phyloP scores from a whole-genome alignment of 805 yeast species.

The Candida suzukii region DNA sequence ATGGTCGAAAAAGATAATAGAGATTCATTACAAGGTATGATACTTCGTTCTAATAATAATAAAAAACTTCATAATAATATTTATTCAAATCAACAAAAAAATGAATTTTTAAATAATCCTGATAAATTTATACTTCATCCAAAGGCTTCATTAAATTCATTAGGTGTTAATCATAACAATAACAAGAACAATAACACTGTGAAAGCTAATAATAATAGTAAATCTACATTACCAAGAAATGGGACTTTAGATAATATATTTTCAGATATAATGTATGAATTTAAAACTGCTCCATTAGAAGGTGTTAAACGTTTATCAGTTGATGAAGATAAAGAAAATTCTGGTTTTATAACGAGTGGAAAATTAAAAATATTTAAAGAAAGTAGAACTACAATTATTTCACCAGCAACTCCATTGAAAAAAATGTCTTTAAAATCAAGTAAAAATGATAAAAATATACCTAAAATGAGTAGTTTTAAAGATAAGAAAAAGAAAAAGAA shows the following conservation, averaged over 20 bases:
- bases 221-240: constrained; percentile 2
- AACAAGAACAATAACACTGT: not conserved
- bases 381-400: constrained; percentile 34
- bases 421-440: constrained; percentile 35
- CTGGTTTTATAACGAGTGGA: constrained; percentile 45
- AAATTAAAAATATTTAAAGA: constrained; percentile 41
- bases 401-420: constrained; percentile 66
- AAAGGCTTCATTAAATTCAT: constrained; percentile 26
- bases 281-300: constrained; percentile 23
- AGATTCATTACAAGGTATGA: constrained; percentile 2
- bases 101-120: constrained; percentile 1
- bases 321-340: constrained; percentile 11
- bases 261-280: constrained; percentile 20
- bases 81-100: constrained; percentile 2
- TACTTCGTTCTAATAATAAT: not conserved
- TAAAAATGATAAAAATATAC: not conserved
- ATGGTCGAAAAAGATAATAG: constrained; percentile 1
- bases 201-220: not conserved
- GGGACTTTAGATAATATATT: constrained; percentile 18
- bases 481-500: not conserved
- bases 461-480: not conserved
- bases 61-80: not conserved
- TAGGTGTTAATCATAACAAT: constrained; percentile 8
- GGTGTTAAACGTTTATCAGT: constrained; percentile 22
- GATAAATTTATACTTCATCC: constrained; percentile 23